phyloP scores from a whole-genome alignment of 441 rosid genomes.

The Capsella rubella region DNA sequence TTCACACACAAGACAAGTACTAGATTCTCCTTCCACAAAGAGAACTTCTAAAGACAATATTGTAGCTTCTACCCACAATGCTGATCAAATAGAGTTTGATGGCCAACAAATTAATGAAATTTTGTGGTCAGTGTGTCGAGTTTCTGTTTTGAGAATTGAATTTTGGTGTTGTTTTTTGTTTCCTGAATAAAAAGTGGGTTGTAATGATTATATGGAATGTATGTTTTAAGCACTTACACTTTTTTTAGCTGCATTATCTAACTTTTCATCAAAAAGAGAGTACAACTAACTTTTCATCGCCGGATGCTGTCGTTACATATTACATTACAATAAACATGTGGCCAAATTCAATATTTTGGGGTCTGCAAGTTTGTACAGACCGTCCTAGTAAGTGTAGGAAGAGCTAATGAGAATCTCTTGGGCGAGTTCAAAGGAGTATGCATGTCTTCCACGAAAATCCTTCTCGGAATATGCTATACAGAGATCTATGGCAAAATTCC shows the following conservation, averaged over 20 bases:
- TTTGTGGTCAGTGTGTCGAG: neutral
- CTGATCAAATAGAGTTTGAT: constrained; percentile 1
- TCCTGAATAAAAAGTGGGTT: neutral
- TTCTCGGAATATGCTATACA: neutral
- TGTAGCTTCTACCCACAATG: constrained; percentile 18
- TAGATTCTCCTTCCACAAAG: constrained; percentile 45
- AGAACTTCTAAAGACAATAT: constrained; percentile 34
- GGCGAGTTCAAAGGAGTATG: neutral
- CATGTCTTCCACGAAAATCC: neutral
- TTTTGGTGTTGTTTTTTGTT: neutral
- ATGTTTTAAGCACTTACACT: neutral
- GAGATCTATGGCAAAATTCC: neutral
- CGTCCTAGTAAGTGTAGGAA: neutral
- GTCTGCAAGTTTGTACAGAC: neutral
- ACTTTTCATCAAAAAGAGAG: neutral
- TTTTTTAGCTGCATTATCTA: neutral
- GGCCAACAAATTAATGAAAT: constrained; percentile 3
- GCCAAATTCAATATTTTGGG: constrained; percentile 1
- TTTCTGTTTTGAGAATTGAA: constrained; percentile 3
- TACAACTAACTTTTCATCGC: neutral
- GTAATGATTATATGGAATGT: neutral
- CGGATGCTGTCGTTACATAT: neutral
- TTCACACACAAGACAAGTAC: constrained; percentile 35
- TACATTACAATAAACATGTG: constrained; percentile 18
- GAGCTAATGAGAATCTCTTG: neutral